Base-by-base conservation (phyloP, 2,329 filamentous ascomycete genomes). In the Colletotrichum chlorophyti region DNA sequence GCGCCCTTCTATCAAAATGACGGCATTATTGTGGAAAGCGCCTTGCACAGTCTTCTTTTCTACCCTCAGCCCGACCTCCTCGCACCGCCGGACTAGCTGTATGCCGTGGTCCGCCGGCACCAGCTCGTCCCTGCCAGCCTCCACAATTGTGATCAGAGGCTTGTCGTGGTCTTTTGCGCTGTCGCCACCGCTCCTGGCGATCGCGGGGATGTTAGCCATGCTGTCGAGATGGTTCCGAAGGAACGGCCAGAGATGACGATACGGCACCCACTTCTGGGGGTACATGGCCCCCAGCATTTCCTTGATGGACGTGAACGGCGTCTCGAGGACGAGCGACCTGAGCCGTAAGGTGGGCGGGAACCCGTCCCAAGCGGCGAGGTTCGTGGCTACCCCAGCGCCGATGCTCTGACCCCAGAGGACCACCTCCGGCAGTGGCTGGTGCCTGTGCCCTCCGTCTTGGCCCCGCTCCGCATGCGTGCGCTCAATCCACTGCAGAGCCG, bases 401-500 rank as follows among this genome's bases (percentile, higher is more conserved):
- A 93, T 86, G 62, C 88, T 91, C 70, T 93, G 90, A 0, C 90
- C 90, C 90, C 90, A 93, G 10, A 93, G 72, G 1, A 92, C 67
- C 1, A 91, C 60, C 7, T 75, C 66, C 14, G 76, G 63, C 31
- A 21, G 53, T 38, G 53, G 46, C 27, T 42, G 49, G 50, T 43
- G 29, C 32, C 34, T 29, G 23, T 53, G 34, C 15, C 40, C 41
- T n/a, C 32, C 24, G 55, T 38, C n/a, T n/a, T n/a, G n/a, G n/a
- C n/a, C n/a, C n/a, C n/a, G 49, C 34, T 65, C 67, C 32, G 64
- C 64, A 51, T 82, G 77, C 21, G 73, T 62, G 15, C 80, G 66
- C 4, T 76, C 75, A 21, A 89, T 79, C 88, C 88, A 91, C 9
- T 75, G 65, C 19, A 91, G 68, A 7, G 87, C 83, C 1, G 90